Evolutionary conservation across 805 yeast species (phyloP).

Genomic region (Starmerella gropengiesseri): DNA sequence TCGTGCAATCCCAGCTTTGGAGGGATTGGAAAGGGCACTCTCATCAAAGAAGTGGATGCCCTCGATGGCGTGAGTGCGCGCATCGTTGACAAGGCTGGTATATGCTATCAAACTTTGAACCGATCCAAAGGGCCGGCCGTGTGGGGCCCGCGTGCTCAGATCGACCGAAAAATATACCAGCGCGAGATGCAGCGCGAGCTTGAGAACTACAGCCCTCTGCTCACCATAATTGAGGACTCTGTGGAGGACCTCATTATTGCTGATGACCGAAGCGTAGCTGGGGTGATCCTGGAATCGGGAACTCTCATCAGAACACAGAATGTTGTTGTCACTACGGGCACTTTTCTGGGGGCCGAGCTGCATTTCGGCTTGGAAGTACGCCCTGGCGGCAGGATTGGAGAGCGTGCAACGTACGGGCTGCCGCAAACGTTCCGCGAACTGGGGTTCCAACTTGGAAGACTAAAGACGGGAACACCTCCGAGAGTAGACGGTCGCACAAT

Average conservation of each 20-base stretch:
- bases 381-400: conserved; percentile 93
- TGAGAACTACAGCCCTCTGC: conserved; percentile 40
- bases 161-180: conserved; percentile 72
- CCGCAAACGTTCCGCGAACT: conserved; percentile 64
- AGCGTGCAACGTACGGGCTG: conserved; percentile 80
- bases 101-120: conserved; percentile 79
- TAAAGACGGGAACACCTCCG: conserved; percentile 97
- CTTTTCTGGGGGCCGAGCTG: conserved; percentile 87
- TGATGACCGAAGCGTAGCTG: conserved; percentile 42
- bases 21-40: conserved; percentile 94
- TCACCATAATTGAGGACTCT: conserved; percentile 55
- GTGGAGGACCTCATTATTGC: conserved; percentile 71
- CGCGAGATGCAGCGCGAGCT: conserved; percentile 67
- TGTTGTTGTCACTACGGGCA: conserved; percentile 90
- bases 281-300: conserved; percentile 67
- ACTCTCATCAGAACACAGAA: conserved; percentile 45
- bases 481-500: conserved; percentile 65
- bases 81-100: conserved; percentile 87
- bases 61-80: conserved; percentile 81
- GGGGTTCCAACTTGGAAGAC: conserved; percentile 75
- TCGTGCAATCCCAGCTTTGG: conserved; percentile 98
- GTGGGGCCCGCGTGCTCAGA: conserved; percentile 97
- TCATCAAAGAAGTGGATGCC: conserved; percentile 88
- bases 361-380: conserved; percentile 72
- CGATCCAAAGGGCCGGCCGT: conserved; percentile 89